These are phyloP conservation scores for Chrysoporthe deuterocubensis DNA, from an alignment of 2,329 filamentous ascomycete genomes.

Conservation along the genomic window DNA sequence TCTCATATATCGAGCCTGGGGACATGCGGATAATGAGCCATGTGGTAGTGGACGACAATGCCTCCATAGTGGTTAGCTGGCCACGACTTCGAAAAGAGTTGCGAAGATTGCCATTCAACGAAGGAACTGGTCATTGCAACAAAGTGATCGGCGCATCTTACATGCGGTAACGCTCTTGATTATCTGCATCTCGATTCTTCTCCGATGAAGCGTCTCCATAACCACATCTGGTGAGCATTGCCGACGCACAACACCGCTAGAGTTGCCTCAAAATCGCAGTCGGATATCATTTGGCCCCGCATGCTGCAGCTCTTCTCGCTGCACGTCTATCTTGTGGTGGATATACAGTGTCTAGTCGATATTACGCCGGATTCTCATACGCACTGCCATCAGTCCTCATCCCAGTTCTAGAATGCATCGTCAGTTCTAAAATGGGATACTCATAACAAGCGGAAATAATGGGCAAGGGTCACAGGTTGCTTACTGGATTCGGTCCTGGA, in stretches of 20 bases:
- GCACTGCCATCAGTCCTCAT: conserved; percentile 56
- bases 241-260: conserved; percentile 4
- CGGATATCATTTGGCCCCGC: conserved; percentile 24
- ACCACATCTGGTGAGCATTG: conserved; percentile 13
- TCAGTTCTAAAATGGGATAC: conserved; percentile 34
- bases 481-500: conserved; percentile 82
- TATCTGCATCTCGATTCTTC: conserved; percentile 9
- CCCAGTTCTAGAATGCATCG: conserved; percentile 56
- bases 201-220: conserved; percentile 20
- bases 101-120: too few relatives aligned
- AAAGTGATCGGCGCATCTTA: background rate
- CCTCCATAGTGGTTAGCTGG: too few relatives aligned
- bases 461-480: conserved; percentile 32
- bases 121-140: background rate
- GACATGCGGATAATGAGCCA: too few relatives aligned
- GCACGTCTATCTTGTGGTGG: conserved; percentile 22
- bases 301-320: conserved; percentile 5
- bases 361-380: conserved; percentile 10
- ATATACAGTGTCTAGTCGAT: conserved; percentile 15
- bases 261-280: conserved; percentile 16
- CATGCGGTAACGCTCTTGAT: conserved; percentile 1
- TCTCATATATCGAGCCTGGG: too few relatives aligned
- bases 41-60: too few relatives aligned
- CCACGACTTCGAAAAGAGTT: too few relatives aligned
- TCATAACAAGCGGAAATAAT: too few relatives aligned